phyloP scores from a whole-genome alignment of 169 alveolate genomes.

The Haemoproteus tartakovskyi region DNA sequence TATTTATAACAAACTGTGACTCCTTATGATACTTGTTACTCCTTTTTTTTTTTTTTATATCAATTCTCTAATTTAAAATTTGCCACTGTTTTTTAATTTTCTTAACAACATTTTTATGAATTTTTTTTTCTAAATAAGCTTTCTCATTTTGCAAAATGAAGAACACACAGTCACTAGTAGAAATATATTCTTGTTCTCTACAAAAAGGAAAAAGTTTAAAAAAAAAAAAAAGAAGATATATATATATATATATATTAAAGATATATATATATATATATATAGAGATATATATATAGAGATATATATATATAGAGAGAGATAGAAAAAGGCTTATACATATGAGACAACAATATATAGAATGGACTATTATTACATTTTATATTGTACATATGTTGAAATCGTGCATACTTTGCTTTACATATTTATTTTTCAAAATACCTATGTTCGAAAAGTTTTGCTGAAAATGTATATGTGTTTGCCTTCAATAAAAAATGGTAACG shows the following conservation, averaged over 20 bases:
- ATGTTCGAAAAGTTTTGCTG: constrained; percentile 48
- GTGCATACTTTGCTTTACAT: neutral
- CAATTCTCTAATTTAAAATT: constrained; percentile 15
- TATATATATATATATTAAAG: neutral
- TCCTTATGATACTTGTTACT: neutral
- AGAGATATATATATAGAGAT: too few relatives aligned
- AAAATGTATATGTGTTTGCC: constrained; percentile 21
- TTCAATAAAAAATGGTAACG: constrained; percentile 18
- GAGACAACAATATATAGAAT: too few relatives aligned
- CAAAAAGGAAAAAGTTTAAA: constrained; percentile 2
- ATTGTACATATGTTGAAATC: too few relatives aligned
- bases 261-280: too few relatives aligned
- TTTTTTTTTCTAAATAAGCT: constrained; percentile 52
- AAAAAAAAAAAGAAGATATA: neutral
- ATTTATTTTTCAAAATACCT: constrained; percentile 5
- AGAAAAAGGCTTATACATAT: too few relatives aligned
- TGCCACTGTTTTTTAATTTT: constrained; percentile 52
- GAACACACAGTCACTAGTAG: constrained; percentile 42
- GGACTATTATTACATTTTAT: too few relatives aligned
- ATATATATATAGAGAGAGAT: too few relatives aligned
- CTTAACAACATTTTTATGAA: constrained; percentile 12
- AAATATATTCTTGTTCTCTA: constrained; percentile 45
- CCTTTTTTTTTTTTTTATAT: constrained; percentile 35
- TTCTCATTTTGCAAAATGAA: constrained; percentile 67
- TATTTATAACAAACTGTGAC: too few relatives aligned